Conservation (phyloP, 2,329 filamentous ascomycete species). For the Drechmeria coniospora region DNA sequence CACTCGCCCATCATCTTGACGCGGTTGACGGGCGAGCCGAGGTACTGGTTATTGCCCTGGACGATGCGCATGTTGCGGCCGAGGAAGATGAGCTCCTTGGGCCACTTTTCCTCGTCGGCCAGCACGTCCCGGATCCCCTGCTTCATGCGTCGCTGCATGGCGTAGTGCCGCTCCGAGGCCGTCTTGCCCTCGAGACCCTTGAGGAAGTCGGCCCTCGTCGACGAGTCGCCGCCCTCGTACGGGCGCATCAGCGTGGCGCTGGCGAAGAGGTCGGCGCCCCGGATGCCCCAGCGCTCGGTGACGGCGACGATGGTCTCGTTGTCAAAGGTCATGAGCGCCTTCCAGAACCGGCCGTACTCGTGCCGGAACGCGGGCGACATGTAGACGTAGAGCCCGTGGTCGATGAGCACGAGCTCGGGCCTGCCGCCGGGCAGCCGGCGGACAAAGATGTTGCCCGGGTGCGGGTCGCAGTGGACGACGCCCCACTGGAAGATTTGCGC, state of each 20-base stretch:
- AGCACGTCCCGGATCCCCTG: slow-evolving; percentile 53
- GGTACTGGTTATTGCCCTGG: slow-evolving; percentile 81
- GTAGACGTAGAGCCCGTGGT: slow-evolving; percentile 90
- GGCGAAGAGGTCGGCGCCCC: slow-evolving; percentile 80
- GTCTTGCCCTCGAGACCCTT: slow-evolving; percentile 43
- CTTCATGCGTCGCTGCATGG: slow-evolving; percentile 77
- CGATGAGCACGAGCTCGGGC: slow-evolving; percentile 84
- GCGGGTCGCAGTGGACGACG: slow-evolving; percentile 87
- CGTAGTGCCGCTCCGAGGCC: slow-evolving; percentile 62
- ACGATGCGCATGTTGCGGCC: slow-evolving; percentile 85
- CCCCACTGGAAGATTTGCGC: slow-evolving; percentile 98
- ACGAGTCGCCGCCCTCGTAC: slow-evolving; percentile 70
- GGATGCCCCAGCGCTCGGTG: slow-evolving; percentile 71
- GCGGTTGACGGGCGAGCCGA: slow-evolving; percentile 78
- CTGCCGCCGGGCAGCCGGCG: slow-evolving; percentile 68
- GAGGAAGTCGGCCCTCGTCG: slow-evolving; percentile 49
- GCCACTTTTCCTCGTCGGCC: slow-evolving; percentile 75
- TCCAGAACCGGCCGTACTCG: slow-evolving; percentile 87
- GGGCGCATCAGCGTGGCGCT: slow-evolving; percentile 79
- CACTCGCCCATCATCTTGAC: slow-evolving; percentile 89
- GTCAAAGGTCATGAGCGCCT: slow-evolving; percentile 83
- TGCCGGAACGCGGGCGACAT: slow-evolving; percentile 73
- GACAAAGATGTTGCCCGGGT: slow-evolving; percentile 95
- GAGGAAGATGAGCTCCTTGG: slow-evolving; percentile 82
- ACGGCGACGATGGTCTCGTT: slow-evolving; percentile 62